Base-by-base conservation (phyloP, 306 rosid genomes). In the Begonia fuchsioides region DNA sequence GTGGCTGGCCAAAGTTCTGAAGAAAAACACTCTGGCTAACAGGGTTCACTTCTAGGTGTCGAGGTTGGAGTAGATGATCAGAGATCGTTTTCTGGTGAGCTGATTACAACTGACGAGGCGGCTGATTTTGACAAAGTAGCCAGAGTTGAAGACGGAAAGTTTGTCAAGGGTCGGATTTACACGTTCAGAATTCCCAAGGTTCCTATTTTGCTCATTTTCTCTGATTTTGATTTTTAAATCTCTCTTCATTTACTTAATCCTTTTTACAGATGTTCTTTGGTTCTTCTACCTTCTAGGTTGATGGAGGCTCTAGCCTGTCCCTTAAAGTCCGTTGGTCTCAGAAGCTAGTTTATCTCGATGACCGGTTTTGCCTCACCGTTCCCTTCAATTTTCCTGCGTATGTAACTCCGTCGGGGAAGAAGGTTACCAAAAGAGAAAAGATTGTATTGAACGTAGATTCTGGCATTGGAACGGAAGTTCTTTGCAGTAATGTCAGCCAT, bases 21-120 rank as follows among this genome's bases (percentile, higher is more conserved):
- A 80, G 68, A 57, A 68, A 64, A 62, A 70, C 71, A 84, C 76
- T 81, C 75, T 84, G 83, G 93, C 97, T 90, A 85, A 90, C 98
- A 90, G 98, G 98, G 98, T 90, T 90, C 98, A 81, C 85, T 90
- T 90, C 98, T 85, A 90, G 95, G 95, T 81, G 79, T 90, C 10
- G 98, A 85, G 80, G 87, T 86, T 50, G 92, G 79, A 43, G 74
- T 60, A 51, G 26, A 44, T 39, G 94, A 26, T 26, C 8, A 72
- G 62, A 69, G 64, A 59, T 73, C 79, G 19, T 80, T 75, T 59
- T 68, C 75, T 10, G 65, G 68, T 49, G 79, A 77, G 61, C 47
- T 81, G 55, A 52, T 71, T 52, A 35, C 75, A 38, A 44, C 60
- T 45, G 71, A 85, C 17, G 85, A 80, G 35, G 55, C 59, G 52